These are phyloP conservation scores for Metschnikowia anglica DNA, from an alignment of 805 yeast species.

Conservation along the genomic window DNA sequence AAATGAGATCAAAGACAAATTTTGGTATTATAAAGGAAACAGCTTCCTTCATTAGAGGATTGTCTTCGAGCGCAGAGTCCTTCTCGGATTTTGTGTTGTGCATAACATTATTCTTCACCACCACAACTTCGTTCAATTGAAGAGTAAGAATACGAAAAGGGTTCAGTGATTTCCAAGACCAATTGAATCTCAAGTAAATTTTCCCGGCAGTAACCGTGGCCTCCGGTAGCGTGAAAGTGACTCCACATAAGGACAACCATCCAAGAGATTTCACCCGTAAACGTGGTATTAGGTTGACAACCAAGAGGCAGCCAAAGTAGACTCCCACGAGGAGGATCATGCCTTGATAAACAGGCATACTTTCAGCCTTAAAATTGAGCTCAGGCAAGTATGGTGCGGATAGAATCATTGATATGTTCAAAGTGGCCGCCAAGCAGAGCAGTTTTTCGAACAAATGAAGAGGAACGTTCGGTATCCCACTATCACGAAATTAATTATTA, in stretches of 20 bases:
- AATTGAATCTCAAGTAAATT: conserved; percentile 11
- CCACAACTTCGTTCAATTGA: conserved; percentile 10
- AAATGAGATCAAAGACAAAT: conserved; percentile 6
- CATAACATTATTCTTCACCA: conserved; percentile 5
- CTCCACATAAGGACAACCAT: conserved; percentile 19
- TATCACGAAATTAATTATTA: too few species aligned
- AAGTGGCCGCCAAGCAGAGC: too few species aligned
- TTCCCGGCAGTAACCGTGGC: conserved; percentile 9
- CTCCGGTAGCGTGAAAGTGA: conserved; percentile 11
- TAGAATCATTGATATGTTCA: too few species aligned
- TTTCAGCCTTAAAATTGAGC: not conserved
- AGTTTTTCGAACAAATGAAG: too few species aligned
- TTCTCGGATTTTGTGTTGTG: not conserved
- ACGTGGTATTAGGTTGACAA: conserved; percentile 16
- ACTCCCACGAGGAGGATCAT: conserved; percentile 1
- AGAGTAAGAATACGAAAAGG: conserved; percentile 18
- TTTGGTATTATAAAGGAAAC: conserved; percentile 5
- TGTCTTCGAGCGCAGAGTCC: not conserved
- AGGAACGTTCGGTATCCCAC: too few species aligned
- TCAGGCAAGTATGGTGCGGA: not conserved
- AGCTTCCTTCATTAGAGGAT: not conserved
- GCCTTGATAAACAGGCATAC: not conserved
- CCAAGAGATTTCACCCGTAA: conserved; percentile 17
- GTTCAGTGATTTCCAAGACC: conserved; percentile 10
- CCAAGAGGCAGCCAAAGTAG: conserved; percentile 11